Conservation (phyloP, 2,329 filamentous ascomycete species). For the Aspergillus ochraceoroseus region DNA sequence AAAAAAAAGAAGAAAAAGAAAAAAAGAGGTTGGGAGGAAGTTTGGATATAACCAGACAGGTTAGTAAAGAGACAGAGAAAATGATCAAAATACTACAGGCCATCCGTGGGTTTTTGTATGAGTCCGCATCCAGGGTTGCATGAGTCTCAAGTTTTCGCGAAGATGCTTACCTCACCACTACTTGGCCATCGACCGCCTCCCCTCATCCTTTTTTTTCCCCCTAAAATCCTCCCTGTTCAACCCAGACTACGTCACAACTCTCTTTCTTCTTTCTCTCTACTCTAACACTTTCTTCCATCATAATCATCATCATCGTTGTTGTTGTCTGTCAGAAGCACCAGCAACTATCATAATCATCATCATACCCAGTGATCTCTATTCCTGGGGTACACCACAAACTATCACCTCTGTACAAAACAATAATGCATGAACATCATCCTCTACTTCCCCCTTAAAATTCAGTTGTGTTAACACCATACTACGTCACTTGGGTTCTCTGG, state of each 20-base stretch:
- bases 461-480: conserved; percentile 30
- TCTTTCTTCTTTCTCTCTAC: conserved; percentile 27
- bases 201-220: conserved; percentile 22
- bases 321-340: too few relatives aligned
- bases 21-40: too few relatives aligned
- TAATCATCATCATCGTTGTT: too few relatives aligned
- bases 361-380: conserved; percentile 12
- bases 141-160: conserved; percentile 17
- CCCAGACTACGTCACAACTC: conserved; percentile 40
- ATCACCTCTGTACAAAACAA: conserved; percentile 7
- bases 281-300: conserved; percentile 10
- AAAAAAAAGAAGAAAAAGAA: conserved; percentile 4
- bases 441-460: conserved; percentile 29
- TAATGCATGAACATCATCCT: conserved; percentile 15
- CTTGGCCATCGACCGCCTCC: conserved; percentile 25
- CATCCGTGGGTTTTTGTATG: conserved; percentile 22
- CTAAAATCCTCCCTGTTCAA: conserved; percentile 33
- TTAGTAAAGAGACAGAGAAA: conserved; percentile 1
- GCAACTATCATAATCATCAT: too few relatives aligned
- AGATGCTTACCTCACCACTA: conserved; percentile 22
- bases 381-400: conserved; percentile 11
- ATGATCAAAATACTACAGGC: conserved; percentile 5
- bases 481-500: conserved; percentile 25
- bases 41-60: conserved; percentile 3
- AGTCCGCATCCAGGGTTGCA: conserved; percentile 24